Evolutionary conservation across 192 early-diverging fungal species (phyloP), one percentile per base, ranked within the genome.

Genomic region (Mortierella antarctica): DNA sequence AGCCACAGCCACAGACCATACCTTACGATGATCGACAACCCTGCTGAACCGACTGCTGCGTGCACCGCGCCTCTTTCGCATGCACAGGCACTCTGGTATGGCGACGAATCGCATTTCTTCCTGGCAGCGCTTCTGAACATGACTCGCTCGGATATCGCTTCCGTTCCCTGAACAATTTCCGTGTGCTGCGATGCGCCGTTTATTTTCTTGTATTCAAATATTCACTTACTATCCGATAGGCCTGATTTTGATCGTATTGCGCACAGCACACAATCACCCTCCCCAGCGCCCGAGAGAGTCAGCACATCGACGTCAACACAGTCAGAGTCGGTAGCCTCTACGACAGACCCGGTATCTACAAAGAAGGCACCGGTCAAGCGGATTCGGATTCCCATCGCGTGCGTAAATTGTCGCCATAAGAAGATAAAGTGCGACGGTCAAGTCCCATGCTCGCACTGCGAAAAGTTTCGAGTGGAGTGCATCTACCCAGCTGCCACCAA

Each of bases 401-500:
- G 83, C 49, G 83, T 82, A 11, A 82, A 58, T 47, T 84, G 83
- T 62, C 69, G 83, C 12, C 66, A 76, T 13, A 76, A 76, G 58
- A 84, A 84, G 55, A 81, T 82, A 41, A 84, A 84, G 68, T 84
- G 83, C 41, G 74, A 84, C 58, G 83, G 83, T 10, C 73, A 74
- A 58, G 60, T 67, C 12, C 83, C 83, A 9, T 84, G 83, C 47
- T 64, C 78, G 2, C 79, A 84, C 68, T 84, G 83, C 44, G 65
- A 73, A 70, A 79, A 79, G 39, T 59, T 48, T n/a, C 23, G 44
- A 9, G 51, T 51, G 7, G 58, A 71, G 7, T 79, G 76, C 52
- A 39, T 79, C 39, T 79, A 79, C 13, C 76, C 76, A 20, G 69
- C 44, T 10, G 76, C 69, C 2, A 79, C 62, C 69, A 79, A 79